Evolutionary conservation across 495 filamentous ascomycete genomes (phyloP).

Genomic region (Xylaria cubensis): DNA sequence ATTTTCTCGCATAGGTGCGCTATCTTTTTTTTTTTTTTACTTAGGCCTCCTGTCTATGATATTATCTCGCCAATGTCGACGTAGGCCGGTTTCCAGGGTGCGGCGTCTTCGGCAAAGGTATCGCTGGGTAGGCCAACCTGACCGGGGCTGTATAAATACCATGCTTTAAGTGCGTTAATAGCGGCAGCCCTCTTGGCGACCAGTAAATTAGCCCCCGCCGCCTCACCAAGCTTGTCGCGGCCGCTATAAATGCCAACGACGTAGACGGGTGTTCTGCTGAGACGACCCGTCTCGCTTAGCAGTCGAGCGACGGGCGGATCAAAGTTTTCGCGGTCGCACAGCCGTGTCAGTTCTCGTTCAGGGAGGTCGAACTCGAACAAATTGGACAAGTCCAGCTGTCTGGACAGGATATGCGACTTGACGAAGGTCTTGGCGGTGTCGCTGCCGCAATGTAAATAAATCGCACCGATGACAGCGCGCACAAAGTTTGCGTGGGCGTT

Average conservation of each 20-base stretch:
- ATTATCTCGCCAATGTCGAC: conserved; percentile 92
- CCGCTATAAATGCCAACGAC: conserved; percentile 95
- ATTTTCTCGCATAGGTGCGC: conserved; percentile 13
- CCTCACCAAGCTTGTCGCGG: conserved; percentile 87
- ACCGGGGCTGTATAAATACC: conserved; percentile 92
- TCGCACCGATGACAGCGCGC: conserved; percentile 77
- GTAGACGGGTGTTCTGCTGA: conserved; percentile 83
- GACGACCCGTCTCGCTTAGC: conserved; percentile 84
- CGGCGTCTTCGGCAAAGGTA: conserved; percentile 66
- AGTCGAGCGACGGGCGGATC: conserved; percentile 85
- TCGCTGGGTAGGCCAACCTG: conserved; percentile 78
- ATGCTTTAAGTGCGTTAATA: conserved; percentile 83
- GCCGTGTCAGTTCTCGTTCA: conserved; percentile 74
- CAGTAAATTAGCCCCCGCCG: conserved; percentile 72
- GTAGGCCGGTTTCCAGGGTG: conserved; percentile 78
- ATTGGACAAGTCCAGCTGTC: conserved; percentile 74
- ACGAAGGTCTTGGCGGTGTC: conserved; percentile 80
- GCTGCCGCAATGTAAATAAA: conserved; percentile 80
- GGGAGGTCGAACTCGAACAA: conserved; percentile 86
- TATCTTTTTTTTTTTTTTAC: not conserved
- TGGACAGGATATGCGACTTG: conserved; percentile 77
- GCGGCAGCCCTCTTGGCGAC: conserved; percentile 80
- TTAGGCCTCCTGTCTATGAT: conserved; percentile 50
- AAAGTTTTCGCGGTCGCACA: conserved; percentile 90
- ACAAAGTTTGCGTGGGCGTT: conserved; percentile 68